phyloP scores from a whole-genome alignment of 2,329 filamentous ascomycete genomes.

The Cadophora sp. region DNA sequence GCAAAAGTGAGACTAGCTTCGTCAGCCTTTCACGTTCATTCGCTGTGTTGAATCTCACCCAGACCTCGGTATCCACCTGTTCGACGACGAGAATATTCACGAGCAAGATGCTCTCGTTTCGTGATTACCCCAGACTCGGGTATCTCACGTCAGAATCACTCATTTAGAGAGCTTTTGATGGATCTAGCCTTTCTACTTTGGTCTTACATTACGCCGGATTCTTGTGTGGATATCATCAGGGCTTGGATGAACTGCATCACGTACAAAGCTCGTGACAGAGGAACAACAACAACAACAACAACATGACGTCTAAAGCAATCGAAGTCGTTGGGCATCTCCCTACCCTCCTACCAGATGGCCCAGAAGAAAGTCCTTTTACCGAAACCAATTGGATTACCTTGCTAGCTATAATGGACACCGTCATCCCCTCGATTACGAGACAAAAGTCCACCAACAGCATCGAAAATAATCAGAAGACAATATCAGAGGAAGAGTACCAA shows the following conservation, averaged over 20 bases:
- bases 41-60: neutral
- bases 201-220: neutral
- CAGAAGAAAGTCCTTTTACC: slow-evolving; percentile 50
- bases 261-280: neutral
- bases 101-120: neutral
- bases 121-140: neutral
- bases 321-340: slow-evolving; percentile 13
- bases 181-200: neutral
- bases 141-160: slow-evolving; percentile 3
- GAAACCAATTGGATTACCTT: slow-evolving; percentile 61
- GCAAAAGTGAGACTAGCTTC: neutral
- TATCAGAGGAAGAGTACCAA: slow-evolving; percentile 56
- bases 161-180: neutral
- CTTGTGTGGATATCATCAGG: neutral
- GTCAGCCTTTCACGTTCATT: neutral
- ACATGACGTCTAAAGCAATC: slow-evolving; percentile 4
- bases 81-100: neutral
- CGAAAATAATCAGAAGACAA: slow-evolving; percentile 43
- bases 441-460: slow-evolving; percentile 33
- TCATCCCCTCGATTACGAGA: slow-evolving; percentile 66
- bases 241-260: neutral
- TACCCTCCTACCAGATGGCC: slow-evolving; percentile 36
- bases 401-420: slow-evolving; percentile 60
- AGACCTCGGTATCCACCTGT: slow-evolving; percentile 4
- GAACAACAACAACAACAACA: neutral